Percentiles rank a stretch among this genome's conserved stretches.
Conservation (phyloP, 1,284 basidiomycete species). For the Nidula niveotomentosa region DNA sequence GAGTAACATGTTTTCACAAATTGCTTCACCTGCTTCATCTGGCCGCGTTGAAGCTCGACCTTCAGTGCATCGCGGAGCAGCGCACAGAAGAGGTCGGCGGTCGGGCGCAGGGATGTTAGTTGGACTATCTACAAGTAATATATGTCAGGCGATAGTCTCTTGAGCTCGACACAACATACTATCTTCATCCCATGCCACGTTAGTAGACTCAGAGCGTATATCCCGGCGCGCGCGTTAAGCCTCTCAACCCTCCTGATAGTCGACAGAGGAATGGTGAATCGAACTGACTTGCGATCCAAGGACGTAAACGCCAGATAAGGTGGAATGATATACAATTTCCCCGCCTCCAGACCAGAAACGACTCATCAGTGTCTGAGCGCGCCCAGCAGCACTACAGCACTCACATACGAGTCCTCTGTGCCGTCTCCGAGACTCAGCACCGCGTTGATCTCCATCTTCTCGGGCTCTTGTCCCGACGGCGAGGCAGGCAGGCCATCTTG, state of each 20-base stretch:
- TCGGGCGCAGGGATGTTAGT: conserved; percentile 92
- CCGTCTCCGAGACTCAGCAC: conserved; percentile 84
- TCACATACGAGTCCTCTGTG: conserved; percentile 90
- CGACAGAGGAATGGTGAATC: conserved; percentile 90
- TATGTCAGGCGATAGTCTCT: not conserved
- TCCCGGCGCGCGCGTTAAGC: conserved; percentile 87
- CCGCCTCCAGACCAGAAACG: conserved; percentile 57
- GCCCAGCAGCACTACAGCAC: conserved; percentile 30
- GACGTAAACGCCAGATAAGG: conserved; percentile 93
- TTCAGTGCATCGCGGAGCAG: conserved; percentile 90
- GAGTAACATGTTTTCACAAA: conserved; percentile 96
- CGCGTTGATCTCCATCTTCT: conserved; percentile 89
- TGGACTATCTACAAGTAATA: conserved; percentile 76
- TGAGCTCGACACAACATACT: conserved; percentile 47
- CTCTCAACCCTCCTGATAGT: conserved; percentile 96
- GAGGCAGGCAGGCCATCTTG: conserved; percentile 8
- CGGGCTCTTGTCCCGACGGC: conserved; percentile 32
- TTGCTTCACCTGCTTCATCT: conserved; percentile 92
- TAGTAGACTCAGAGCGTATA: conserved; percentile 93
- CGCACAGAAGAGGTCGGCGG: conserved; percentile 93
- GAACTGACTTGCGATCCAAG: conserved; percentile 89
- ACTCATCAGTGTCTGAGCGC: not conserved
- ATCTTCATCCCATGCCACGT: conserved; percentile 97
- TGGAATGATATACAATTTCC: conserved; percentile 86
- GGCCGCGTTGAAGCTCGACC: conserved; percentile 79